Percentiles rank a stretch among this genome's conserved stretches.
Evolutionary conservation across 805 yeast species (phyloP).

Genomic region (Candida chauliodis): DNA sequence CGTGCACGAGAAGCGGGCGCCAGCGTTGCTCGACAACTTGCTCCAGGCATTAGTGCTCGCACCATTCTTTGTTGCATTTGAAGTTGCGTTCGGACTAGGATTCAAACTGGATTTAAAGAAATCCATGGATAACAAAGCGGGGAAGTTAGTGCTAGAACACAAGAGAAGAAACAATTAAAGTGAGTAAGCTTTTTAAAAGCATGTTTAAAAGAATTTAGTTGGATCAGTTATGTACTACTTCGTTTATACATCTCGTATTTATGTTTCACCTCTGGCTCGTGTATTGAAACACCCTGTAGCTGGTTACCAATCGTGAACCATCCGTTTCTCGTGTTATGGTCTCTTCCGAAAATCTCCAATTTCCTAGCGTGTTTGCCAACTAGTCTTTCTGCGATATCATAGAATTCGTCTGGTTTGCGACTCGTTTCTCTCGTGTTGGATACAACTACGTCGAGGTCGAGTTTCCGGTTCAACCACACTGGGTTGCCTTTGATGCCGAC

Average conservation of each 20-base stretch:
- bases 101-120: conserved; percentile 48
- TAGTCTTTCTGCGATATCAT: conserved; percentile 78
- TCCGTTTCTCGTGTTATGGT: conserved; percentile 81
- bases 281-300: conserved; percentile 53
- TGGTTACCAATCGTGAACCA: conserved; percentile 91
- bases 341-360: conserved; percentile 85
- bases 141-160: conserved; percentile 31
- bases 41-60: conserved; percentile 86
- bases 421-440: conserved; percentile 85
- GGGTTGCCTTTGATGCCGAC: conserved; percentile 85
- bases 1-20: conserved; percentile 73
- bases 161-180: too few relatives aligned
- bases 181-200: too few relatives aligned
- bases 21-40: conserved; percentile 81
- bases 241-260: conserved; percentile 29
- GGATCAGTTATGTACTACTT: too few relatives aligned
- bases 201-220: too few relatives aligned
- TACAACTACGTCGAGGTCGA: conserved; percentile 76
- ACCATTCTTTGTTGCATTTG: conserved; percentile 84
- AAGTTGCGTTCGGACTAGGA: conserved; percentile 68
- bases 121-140: conserved; percentile 47
- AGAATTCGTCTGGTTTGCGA: conserved; percentile 86
- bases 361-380: conserved; percentile 78
- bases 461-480: conserved; percentile 57
- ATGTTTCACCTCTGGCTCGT: conserved; percentile 53